Percentiles rank a stretch among this genome's conserved stretches.
phyloP scores from a whole-genome alignment of 2,329 filamentous ascomycete genomes.

The Macrophomina phaseolina region DNA sequence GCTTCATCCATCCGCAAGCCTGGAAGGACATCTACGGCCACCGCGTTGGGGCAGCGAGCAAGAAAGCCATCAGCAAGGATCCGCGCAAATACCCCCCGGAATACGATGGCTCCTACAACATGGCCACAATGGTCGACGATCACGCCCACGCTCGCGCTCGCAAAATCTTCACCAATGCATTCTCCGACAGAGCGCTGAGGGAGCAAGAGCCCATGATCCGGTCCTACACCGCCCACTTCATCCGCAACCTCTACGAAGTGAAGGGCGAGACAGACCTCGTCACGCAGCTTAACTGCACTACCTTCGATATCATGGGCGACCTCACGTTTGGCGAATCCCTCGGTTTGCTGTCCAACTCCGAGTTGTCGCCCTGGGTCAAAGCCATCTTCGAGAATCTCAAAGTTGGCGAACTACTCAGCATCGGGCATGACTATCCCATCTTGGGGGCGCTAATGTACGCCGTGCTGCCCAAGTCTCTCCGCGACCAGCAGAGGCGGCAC shows the following conservation, averaged over 20 bases:
- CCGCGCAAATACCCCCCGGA: conserved; percentile 35
- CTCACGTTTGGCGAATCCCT: conserved; percentile 40
- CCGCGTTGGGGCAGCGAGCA: conserved; percentile 19
- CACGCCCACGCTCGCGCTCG: conserved; percentile 29
- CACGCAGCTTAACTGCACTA: conserved; percentile 30
- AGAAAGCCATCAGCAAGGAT: conserved; percentile 21
- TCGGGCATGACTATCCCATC: not conserved
- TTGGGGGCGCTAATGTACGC: not conserved
- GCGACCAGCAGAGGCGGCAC: not conserved
- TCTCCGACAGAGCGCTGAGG: conserved; percentile 39
- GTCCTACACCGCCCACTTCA: conserved; percentile 39
- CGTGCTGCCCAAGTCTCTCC: not conserved
- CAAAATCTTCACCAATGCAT: conserved; percentile 35
- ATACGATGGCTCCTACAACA: conserved; percentile 42
- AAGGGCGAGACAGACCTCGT: conserved; percentile 27
- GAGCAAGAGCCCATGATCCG: conserved; percentile 40
- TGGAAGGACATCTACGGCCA: conserved; percentile 30
- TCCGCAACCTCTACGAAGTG: conserved; percentile 27
- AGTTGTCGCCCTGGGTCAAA: conserved; percentile 41
- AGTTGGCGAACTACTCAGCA: not conserved
- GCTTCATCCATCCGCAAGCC: conserved; percentile 17
- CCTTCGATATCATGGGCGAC: conserved; percentile 43
- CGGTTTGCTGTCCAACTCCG: conserved; percentile 37
- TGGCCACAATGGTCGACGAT: conserved; percentile 33
- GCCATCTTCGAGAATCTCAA: conserved; percentile 38